Percentiles rank a stretch among this genome's conserved stretches.
Conservation (phyloP, 148 eudicot genomes). For the Rhododendron ovatum region DNA sequence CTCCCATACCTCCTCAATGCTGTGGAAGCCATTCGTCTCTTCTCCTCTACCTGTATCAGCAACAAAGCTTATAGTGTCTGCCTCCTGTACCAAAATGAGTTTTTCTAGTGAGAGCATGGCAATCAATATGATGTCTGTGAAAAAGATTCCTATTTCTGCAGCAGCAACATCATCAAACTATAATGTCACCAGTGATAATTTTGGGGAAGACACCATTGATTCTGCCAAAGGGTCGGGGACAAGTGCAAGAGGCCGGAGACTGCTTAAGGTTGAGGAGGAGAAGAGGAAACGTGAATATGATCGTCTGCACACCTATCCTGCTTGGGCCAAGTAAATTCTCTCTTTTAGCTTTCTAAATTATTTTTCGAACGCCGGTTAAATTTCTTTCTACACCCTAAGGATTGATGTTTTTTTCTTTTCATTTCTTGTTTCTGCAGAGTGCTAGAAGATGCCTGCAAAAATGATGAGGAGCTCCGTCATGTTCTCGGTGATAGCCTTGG, state of each 20-base stretch:
- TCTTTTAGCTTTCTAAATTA: background rate
- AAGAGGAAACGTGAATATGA: slow-evolving; percentile 63
- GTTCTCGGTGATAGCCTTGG: slow-evolving; percentile 97
- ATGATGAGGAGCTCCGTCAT: slow-evolving; percentile 78
- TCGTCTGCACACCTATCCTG: slow-evolving; percentile 65
- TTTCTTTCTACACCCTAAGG: background rate
- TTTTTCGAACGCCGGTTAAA: background rate
- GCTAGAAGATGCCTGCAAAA: slow-evolving; percentile 84
- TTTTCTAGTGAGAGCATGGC: background rate
- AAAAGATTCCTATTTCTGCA: background rate
- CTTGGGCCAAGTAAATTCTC: slow-evolving; percentile 78
- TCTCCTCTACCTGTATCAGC: background rate
- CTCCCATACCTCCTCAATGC: background rate
- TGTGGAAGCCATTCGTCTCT: slow-evolving; percentile 11
- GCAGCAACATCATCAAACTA: background rate
- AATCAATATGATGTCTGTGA: background rate
- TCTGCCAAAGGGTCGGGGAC: slow-evolving; percentile 77
- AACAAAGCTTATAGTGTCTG: background rate
- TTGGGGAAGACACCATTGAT: background rate
- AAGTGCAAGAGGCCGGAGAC: slow-evolving; percentile 75
- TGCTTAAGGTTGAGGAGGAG: slow-evolving; percentile 76
- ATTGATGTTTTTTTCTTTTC: background rate
- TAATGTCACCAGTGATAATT: background rate
- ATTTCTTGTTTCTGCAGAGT: slow-evolving; percentile 47
- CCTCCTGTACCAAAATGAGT: background rate